Evolutionary conservation across 306 rosid species (phyloP).

Genomic region (Cucumis melo): DNA sequence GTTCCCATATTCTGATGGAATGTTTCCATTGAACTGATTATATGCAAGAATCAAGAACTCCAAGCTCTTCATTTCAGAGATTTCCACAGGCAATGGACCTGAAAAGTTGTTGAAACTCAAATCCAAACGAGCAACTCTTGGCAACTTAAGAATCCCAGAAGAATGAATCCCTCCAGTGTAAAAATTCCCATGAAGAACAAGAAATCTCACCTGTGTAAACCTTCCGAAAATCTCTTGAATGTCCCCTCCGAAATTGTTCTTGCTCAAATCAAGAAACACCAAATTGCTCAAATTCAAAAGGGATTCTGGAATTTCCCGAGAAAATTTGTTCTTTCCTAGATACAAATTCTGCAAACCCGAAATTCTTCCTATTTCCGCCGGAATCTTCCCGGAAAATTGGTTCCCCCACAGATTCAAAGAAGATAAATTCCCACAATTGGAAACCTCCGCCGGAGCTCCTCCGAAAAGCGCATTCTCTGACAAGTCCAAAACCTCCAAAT

Average conservation of each 20-base stretch:
- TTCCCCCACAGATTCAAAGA: constrained; percentile 52
- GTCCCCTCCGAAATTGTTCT: constrained; percentile 45
- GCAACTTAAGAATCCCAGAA: constrained; percentile 61
- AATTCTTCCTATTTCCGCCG: constrained; percentile 48
- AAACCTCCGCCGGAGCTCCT: constrained; percentile 33
- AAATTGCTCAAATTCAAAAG: constrained; percentile 43
- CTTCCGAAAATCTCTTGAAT: constrained; percentile 64
- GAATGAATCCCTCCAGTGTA: constrained; percentile 54
- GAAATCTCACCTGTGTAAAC: constrained; percentile 48
- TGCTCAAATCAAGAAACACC: constrained; percentile 80
- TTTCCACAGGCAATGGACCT: constrained; percentile 62
- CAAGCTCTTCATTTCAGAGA: constrained; percentile 48
- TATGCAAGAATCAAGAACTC: constrained; percentile 46
- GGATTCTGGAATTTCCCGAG: constrained; percentile 45
- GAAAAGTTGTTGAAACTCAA: constrained; percentile 58
- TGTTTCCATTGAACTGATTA: constrained; percentile 62
- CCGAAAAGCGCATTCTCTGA: constrained; percentile 53
- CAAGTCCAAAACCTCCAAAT: constrained; percentile 44
- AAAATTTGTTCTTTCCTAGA: constrained; percentile 62
- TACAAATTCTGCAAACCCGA: constrained; percentile 35
- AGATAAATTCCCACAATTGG: constrained; percentile 42
- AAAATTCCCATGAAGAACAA: constrained; percentile 50
- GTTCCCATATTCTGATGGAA: constrained; percentile 53
- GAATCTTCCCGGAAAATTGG: constrained; percentile 46
- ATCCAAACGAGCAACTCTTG: constrained; percentile 44